Base-by-base conservation (phyloP, 805 yeast species). In the Lipomyces oligophaga region DNA sequence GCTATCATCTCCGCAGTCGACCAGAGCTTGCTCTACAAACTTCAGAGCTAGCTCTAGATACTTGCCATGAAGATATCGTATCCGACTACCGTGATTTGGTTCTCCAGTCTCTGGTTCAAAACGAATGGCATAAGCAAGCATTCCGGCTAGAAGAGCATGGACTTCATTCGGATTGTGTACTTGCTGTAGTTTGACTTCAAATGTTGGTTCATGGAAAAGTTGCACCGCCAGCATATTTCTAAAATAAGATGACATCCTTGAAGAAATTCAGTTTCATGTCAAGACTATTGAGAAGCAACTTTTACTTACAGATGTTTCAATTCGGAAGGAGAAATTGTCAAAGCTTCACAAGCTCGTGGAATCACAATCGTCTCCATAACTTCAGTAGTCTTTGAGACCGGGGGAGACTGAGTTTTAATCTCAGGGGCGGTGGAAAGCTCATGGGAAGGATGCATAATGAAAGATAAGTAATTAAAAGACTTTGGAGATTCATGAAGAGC, bases 401-500 rank as follows among this genome's bases (percentile, higher is more conserved):
- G n/a, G 25, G 36, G 36, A 10, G 36, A 33, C 20, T 33, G 25
- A 10, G 18, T 33, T n/a, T 33, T 25, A n/a, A 25, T 15, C 18
- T 33, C 36, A 8, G 36, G 36, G 8, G 36, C 25, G 6, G 36
- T 33, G 7, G 36, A 33, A 15, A 25, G 25, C 13, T 33, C 36
- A 15, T 33, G 36, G 4, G 36, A 33, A n/a, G 36, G 36, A 15
- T 33, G 36, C 18, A 33, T 22, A n/a, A 33, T 33, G 13, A 19
- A 33, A 4, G 36, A 33, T 6, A 33, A 25, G 21, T 33, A 33
- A 15, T n/a, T 5, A 8, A 33, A 19, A 11, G 36, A 19, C 25
- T 16, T 33, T 33, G 18, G 36, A 11, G 36, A 33, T 22, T 33
- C 36, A 5, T 25, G 36, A 18, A 26, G 30, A 26, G 36, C 36